Conservation (phyloP, 2,329 filamentous ascomycete genomes). For the Pseudogymnoascus verrucosus region DNA sequence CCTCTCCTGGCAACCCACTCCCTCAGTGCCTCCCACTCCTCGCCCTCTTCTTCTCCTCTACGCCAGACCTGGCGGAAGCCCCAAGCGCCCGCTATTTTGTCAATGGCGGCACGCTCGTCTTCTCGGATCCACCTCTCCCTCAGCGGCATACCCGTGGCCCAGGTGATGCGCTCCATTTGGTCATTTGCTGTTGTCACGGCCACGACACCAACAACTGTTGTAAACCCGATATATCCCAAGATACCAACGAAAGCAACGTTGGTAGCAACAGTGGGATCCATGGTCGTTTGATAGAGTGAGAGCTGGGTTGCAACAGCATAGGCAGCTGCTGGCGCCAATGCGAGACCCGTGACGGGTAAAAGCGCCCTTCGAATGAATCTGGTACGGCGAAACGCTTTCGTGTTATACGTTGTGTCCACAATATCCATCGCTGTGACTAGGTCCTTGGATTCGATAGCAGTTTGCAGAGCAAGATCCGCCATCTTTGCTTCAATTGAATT, state of each 20-base stretch:
- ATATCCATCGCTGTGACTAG: constrained; percentile 70
- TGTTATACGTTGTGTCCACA: constrained; percentile 60
- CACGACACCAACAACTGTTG: constrained; percentile 72
- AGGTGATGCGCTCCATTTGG: constrained; percentile 89
- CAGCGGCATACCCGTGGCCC: constrained; percentile 74
- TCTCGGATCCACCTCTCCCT: constrained; percentile 79
- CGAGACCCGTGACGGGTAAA: constrained; percentile 48
- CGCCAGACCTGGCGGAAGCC: constrained; percentile 76
- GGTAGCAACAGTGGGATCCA: constrained; percentile 68
- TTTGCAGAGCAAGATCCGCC: constrained; percentile 66
- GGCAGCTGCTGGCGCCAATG: constrained; percentile 55
- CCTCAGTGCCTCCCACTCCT: constrained; percentile 78
- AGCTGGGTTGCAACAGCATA: constrained; percentile 65
- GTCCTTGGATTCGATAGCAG: constrained; percentile 72
- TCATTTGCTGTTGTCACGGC: constrained; percentile 84
- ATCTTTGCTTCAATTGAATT: constrained; percentile 65
- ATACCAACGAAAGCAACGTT: constrained; percentile 73
- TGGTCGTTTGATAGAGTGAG: constrained; percentile 60
- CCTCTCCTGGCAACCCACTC: constrained; percentile 76
- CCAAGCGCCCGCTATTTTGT: constrained; percentile 81
- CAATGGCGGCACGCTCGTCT: constrained; percentile 80
- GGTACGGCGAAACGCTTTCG: constrained; percentile 56
- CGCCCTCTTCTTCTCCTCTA: constrained; percentile 82
- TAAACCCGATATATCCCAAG: constrained; percentile 74
- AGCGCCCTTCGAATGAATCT: constrained; percentile 60